Conservation (phyloP, 331 rosid genomes). For the Quercus phellos region DNA sequence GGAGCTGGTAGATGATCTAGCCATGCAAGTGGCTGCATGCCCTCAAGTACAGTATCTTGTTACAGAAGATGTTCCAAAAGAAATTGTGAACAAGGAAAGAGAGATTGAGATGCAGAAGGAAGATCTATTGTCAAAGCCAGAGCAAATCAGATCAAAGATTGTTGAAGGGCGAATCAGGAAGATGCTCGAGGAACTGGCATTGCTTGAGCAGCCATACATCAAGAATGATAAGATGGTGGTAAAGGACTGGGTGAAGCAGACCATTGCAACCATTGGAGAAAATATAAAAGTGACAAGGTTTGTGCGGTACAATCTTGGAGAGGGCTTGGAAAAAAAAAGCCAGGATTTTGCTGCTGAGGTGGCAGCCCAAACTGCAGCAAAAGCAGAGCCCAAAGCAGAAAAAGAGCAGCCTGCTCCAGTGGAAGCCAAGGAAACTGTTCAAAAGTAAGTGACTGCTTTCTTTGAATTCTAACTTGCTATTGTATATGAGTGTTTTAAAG, state of each 20-base stretch:
- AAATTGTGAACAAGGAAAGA: conserved; percentile 65
- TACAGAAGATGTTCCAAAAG: conserved; percentile 78
- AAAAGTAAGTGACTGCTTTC: conserved; percentile 49
- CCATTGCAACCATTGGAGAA: conserved; percentile 86
- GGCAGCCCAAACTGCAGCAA: conserved; percentile 90
- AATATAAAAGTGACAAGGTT: conserved; percentile 86
- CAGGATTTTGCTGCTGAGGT: conserved; percentile 97
- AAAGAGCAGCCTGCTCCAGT: conserved; percentile 50
- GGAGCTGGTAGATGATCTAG: conserved; percentile 87
- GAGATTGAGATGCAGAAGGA: conserved; percentile 94
- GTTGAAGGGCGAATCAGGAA: conserved; percentile 86
- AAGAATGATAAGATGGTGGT: conserved; percentile 76
- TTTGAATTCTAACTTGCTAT: conserved; percentile 2
- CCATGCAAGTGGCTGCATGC: conserved; percentile 97
- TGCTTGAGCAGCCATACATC: conserved; percentile 90
- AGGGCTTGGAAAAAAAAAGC: conserved; percentile 89
- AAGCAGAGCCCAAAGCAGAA: conserved; percentile 32
- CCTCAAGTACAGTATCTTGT: conserved; percentile 72
- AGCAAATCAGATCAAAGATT: conserved; percentile 78
- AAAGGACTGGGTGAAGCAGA: conserved; percentile 85
- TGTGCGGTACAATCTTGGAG: conserved; percentile 86
- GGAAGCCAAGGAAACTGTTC: conserved; percentile 50
- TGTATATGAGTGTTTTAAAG: background rate
- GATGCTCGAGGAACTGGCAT: conserved; percentile 80
- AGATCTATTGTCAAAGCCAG: conserved; percentile 82